Conservation (phyloP, 2,329 filamentous ascomycete genomes). For the Fusarium sp. region DNA sequence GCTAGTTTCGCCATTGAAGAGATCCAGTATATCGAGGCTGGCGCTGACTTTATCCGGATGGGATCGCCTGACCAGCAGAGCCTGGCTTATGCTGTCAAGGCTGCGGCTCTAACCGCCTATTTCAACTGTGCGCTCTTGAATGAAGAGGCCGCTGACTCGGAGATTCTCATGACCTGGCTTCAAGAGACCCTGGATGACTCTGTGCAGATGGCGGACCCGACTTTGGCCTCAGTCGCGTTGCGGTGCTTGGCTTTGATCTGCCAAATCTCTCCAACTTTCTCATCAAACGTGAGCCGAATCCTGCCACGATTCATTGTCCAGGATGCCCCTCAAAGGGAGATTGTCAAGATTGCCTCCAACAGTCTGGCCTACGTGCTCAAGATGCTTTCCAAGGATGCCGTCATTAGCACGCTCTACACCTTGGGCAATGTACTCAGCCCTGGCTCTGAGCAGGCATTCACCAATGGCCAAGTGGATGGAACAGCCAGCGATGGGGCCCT, state of each 20-base stretch:
- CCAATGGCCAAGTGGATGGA: constrained; percentile 60
- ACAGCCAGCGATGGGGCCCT: constrained; percentile 50
- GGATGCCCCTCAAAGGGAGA: constrained; percentile 72
- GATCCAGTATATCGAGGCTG: constrained; percentile 85
- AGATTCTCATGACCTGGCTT: constrained; percentile 82
- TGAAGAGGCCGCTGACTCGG: constrained; percentile 79
- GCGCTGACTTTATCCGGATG: constrained; percentile 82
- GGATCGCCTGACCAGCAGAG: constrained; percentile 86
- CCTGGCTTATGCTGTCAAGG: constrained; percentile 85
- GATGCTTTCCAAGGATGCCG: constrained; percentile 85
- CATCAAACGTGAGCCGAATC: constrained; percentile 77
- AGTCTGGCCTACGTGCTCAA: constrained; percentile 83
- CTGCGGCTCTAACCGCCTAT: constrained; percentile 80
- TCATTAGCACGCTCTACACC: constrained; percentile 95
- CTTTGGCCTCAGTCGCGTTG: constrained; percentile 78
- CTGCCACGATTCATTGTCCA: constrained; percentile 90
- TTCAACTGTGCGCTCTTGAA: constrained; percentile 85
- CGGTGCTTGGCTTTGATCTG: constrained; percentile 84
- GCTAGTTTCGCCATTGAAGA: constrained; percentile 79
- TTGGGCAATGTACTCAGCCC: constrained; percentile 94
- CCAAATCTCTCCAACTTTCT: constrained; percentile 73
- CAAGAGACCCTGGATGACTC: constrained; percentile 81
- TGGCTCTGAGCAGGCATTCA: constrained; percentile 62
- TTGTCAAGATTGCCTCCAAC: constrained; percentile 79
- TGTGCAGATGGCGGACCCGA: constrained; percentile 80